These are phyloP conservation scores for Malus hybrid DNA, from an alignment of 331 rosid species.

Conservation along the genomic window DNA sequence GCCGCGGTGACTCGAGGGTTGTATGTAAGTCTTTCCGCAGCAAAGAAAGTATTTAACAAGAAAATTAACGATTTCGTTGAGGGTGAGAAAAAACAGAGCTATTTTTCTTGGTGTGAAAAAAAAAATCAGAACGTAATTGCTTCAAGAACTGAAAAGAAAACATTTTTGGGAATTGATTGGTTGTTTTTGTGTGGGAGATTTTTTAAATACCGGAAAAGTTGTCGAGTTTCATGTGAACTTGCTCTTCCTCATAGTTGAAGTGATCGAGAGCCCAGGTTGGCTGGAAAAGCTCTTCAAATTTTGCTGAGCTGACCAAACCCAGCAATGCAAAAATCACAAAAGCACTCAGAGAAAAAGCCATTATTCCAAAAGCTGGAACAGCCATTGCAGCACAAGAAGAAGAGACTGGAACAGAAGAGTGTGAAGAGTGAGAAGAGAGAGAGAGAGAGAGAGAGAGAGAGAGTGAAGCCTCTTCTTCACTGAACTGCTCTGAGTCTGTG, in stretches of 20 bases:
- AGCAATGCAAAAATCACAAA: constrained; percentile 32
- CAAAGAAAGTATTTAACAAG: background rate
- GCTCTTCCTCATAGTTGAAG: constrained; percentile 63
- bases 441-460: background rate
- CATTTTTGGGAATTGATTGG: background rate
- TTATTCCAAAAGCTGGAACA: background rate
- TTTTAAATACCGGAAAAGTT: constrained; percentile 53
- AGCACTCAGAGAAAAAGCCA: constrained; percentile 17
- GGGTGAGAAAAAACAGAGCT: no score
- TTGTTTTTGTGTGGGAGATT: background rate
- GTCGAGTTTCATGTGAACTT: constrained; percentile 72
- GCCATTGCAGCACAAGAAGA: constrained; percentile 15
- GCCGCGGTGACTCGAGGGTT: no score
- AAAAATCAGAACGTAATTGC: background rate
- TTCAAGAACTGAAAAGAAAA: background rate
- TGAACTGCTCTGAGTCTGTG: constrained; percentile 13
- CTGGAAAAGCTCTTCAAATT: constrained; percentile 77
- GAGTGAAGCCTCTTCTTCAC: constrained; percentile 20
- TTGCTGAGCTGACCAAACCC: constrained; percentile 47
- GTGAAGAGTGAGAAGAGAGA: background rate
- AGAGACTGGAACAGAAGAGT: background rate
- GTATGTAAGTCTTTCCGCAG: no score
- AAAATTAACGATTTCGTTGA: no score
- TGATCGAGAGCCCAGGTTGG: constrained; percentile 87
- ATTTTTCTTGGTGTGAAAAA: no score